A percentile compares a stretch with the other conserved stretches of the same genome.
Evolutionary conservation across 2,329 filamentous ascomycete species (phyloP).

Genomic region (Monilinia polystroma): DNA sequence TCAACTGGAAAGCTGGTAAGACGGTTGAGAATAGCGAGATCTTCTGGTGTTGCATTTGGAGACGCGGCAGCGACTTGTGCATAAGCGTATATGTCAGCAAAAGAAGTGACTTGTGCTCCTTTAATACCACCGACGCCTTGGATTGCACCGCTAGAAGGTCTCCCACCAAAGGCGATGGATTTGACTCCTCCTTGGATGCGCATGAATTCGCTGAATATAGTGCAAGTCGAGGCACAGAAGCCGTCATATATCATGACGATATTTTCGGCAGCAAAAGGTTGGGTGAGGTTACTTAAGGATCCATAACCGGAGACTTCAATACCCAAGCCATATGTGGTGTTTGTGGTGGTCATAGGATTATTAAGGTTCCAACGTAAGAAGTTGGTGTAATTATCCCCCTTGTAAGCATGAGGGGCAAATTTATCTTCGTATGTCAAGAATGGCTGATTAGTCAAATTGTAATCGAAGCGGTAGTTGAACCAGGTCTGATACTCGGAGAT

Average conservation of each 20-base stretch:
- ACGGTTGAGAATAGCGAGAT: constrained; percentile 27
- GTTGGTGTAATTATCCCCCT: constrained; percentile 33
- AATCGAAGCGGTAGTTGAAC: constrained; percentile 37
- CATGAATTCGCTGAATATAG: constrained; percentile 57
- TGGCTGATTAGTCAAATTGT: constrained; percentile 33
- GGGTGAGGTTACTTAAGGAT: constrained; percentile 35
- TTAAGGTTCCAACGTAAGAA: constrained; percentile 35
- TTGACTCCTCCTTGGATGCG: constrained; percentile 52
- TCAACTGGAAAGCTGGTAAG: constrained; percentile 29
- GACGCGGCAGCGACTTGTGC: constrained; percentile 26
- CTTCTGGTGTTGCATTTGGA: constrained; percentile 24
- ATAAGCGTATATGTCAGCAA: constrained; percentile 27
- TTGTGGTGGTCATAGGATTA: constrained; percentile 33
- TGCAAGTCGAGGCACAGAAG: constrained; percentile 59
- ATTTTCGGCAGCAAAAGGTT: constrained; percentile 45
- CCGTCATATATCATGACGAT: constrained; percentile 50
- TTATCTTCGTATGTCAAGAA: constrained; percentile 35
- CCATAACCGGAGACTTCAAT: constrained; percentile 41
- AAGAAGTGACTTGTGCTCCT: constrained; percentile 47
- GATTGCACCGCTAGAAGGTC: constrained; percentile 53
- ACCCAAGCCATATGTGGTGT: constrained; percentile 33
- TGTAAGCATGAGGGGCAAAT: constrained; percentile 32
- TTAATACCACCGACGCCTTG: constrained; percentile 66
- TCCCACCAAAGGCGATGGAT: constrained; percentile 59
- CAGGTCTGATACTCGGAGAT: constrained; percentile 32